Conservation (phyloP, 305 asterid genomes). For the Plantago coronopus region DNA sequence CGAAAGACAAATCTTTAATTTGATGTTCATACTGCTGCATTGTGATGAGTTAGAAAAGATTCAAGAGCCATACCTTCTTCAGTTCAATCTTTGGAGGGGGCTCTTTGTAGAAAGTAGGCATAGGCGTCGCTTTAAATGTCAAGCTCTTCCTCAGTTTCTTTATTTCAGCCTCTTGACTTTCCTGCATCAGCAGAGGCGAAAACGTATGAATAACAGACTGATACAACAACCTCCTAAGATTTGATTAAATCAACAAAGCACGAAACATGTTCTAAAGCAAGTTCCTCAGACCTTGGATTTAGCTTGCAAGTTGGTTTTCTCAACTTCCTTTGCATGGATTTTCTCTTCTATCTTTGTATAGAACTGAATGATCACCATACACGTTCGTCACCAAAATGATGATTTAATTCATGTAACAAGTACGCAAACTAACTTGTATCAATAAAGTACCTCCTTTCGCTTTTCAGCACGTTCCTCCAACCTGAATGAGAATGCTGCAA, state of each 20-base stretch:
- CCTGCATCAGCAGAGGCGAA: slow-evolving; percentile 38
- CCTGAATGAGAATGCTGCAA: slow-evolving; percentile 62
- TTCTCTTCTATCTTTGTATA: slow-evolving; percentile 82
- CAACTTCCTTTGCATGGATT: slow-evolving; percentile 74
- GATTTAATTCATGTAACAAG: not conserved
- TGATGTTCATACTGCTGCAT: not conserved
- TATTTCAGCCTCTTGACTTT: slow-evolving; percentile 77
- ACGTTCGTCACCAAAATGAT: not conserved
- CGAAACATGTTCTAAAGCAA: slow-evolving; percentile 1
- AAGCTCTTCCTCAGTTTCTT: slow-evolving; percentile 81
- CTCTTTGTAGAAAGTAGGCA: slow-evolving; percentile 92
- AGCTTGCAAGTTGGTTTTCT: slow-evolving; percentile 58
- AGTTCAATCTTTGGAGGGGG: slow-evolving; percentile 81
- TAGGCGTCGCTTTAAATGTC: slow-evolving; percentile 84
- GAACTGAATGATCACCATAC: slow-evolving; percentile 46
- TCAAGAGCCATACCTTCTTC: slow-evolving; percentile 58
- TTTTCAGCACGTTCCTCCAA: slow-evolving; percentile 85
- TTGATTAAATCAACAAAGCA: not conserved
- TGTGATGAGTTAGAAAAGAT: slow-evolving; percentile 1
- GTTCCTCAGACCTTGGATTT: slow-evolving; percentile 74
- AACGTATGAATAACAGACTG: not conserved
- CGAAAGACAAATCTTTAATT: no score
- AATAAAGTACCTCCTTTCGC: slow-evolving; percentile 63
- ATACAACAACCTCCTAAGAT: not conserved
- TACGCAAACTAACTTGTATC: not conserved